Percentiles rank a stretch among this genome's conserved stretches.
Conservation (phyloP, 371 early-diverging fungal genomes). For the Quaeritorhiza haematococci region DNA sequence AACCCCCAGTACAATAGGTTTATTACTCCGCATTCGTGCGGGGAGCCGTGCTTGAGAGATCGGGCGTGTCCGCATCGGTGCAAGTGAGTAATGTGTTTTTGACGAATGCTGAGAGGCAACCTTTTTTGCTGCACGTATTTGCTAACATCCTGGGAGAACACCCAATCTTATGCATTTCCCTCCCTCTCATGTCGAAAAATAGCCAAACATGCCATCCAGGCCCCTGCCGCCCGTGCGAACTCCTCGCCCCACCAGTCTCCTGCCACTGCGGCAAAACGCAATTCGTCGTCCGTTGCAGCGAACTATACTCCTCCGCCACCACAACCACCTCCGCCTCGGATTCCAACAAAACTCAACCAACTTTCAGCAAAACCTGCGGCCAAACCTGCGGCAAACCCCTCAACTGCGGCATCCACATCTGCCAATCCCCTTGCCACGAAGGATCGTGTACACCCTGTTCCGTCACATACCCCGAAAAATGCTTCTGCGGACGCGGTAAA, state of each 20-base stretch:
- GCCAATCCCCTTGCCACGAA: constrained; percentile 26
- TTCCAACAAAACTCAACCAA: no score
- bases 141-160: no score
- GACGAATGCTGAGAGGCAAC: constrained; percentile 24
- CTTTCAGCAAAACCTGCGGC: neutral
- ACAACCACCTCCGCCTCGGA: neutral
- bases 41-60: constrained; percentile 54
- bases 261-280: constrained; percentile 79
- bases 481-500: constrained; percentile 28
- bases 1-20: constrained; percentile 63
- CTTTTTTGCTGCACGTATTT: no score
- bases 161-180: no score
- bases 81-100: constrained; percentile 27
- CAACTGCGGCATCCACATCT: constrained; percentile 29
- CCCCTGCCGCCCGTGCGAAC: constrained; percentile 86
- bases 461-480: constrained; percentile 11
- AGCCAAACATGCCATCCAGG: constrained; percentile 86
- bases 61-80: constrained; percentile 66
- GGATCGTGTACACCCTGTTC: constrained; percentile 29
- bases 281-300: constrained; percentile 45
- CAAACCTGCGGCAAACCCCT: constrained; percentile 26
- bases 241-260: constrained; percentile 61
- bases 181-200: no score
- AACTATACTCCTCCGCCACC: constrained; percentile 2
- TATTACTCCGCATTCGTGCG: constrained; percentile 81